Conservation (phyloP, 2,329 filamentous ascomycete species). For the Hymenoscyphus linearis region DNA sequence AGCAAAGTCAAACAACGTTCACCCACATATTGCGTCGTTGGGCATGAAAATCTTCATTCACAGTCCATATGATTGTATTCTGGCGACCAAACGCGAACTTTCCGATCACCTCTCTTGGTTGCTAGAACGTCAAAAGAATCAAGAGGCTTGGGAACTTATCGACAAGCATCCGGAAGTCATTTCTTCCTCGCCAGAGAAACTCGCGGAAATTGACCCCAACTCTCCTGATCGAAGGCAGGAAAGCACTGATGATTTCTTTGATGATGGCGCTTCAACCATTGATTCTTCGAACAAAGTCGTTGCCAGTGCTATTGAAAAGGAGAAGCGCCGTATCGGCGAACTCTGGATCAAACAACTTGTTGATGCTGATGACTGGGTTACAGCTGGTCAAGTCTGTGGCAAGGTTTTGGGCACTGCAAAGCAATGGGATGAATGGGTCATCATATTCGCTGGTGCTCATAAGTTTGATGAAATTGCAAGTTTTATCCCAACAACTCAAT, state of each 20-base stretch:
- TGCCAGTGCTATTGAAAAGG: conserved; percentile 68
- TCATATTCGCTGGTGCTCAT: conserved; percentile 79
- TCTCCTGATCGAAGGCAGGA: conserved; percentile 34
- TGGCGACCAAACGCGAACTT: conserved; percentile 82
- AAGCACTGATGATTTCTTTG: conserved; percentile 61
- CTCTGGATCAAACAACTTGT: conserved; percentile 88
- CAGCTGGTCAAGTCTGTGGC: conserved; percentile 74
- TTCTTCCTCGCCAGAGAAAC: conserved; percentile 37
- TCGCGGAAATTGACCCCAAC: conserved; percentile 36
- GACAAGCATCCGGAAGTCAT: conserved; percentile 79
- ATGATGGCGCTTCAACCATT: conserved; percentile 61
- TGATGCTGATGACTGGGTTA: conserved; percentile 65
- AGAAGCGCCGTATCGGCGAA: conserved; percentile 88
- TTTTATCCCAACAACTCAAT: conserved; percentile 71
- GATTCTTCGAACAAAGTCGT: conserved; percentile 53
- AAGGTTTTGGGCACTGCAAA: conserved; percentile 75
- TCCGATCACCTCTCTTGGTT: conserved; percentile 84
- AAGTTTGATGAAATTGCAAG: conserved; percentile 87
- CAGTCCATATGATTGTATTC: conserved; percentile 93
- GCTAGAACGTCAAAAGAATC: conserved; percentile 72
- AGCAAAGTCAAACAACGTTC: conserved; percentile 35
- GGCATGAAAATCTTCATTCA: conserved; percentile 87
- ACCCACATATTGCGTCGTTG: conserved; percentile 35
- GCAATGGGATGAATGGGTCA: conserved; percentile 94
- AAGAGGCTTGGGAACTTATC: conserved; percentile 82